Evolutionary conservation across 441 rosid genomes (phyloP), one percentile per base, ranked within the genome.

Genomic region (Isatis lusitanica): DNA sequence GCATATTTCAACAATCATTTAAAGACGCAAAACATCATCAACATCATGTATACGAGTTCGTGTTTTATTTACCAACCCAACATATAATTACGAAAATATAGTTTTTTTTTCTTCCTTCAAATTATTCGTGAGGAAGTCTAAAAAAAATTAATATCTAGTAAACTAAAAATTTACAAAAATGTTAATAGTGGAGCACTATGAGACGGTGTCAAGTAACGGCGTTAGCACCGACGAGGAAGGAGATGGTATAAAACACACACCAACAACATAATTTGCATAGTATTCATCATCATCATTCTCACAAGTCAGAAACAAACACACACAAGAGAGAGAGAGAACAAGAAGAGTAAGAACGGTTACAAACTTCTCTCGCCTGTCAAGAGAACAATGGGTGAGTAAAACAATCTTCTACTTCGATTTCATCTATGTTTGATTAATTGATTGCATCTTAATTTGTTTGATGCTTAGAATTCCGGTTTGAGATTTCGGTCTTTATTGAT

Each of bases 151-250:
- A 48, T 74, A 33, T 51, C 21, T 11, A 21, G 33, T 42, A 52
- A 69, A 75, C 47, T 6, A 9, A 17, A 60, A 48, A 42, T 16
- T 4, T 9, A 62, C 61, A 68, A 42, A 50, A 52, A 51, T 43
- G 42, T 33, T 47, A 12, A 69, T 44, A 62, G 74, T 69, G 46
- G 56, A 76, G 62, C 75, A 70, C 64, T 44, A 74, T 17, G 18
- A 71, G 44, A 68, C 82, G 74, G 71, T 80, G 89, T 90, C 48
- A 81, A 71, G 59, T 78, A 79, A 83, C 94, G 71, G 68, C 86
- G 92, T 81, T 53, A 80, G 78, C 91, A 83, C 88, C 88, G 90
- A 88, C 92, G 90, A 64, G 69, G 36, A 48, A 43, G 68, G 48
- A 59, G 64, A 36, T 60, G 57, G 59, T 62, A 53, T 68, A 75